A percentile compares a stretch with the other conserved stretches of the same genome.
Conservation (phyloP, 2,329 filamentous ascomycete species). For the Colletotrichum gigasporum region DNA sequence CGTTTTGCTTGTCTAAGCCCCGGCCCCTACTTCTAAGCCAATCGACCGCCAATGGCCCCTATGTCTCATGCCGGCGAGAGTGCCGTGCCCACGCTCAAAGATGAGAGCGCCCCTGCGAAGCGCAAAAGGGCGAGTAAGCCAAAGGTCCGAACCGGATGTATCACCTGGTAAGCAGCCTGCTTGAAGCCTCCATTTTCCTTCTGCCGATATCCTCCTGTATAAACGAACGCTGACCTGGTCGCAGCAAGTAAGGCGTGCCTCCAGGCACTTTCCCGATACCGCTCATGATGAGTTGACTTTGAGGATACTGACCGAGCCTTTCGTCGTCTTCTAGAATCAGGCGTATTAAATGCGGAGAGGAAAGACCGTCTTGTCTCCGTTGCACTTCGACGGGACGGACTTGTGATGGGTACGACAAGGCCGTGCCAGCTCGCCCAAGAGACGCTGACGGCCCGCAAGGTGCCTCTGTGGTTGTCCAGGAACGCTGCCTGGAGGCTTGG, state of each 20-base stretch:
- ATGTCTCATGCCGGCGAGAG: neutral
- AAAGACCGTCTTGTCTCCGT: constrained; percentile 43
- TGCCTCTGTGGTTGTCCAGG: neutral
- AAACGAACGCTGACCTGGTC: constrained; percentile 9
- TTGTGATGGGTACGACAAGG: constrained; percentile 46
- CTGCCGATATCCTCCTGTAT: neutral
- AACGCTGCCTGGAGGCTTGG: neutral
- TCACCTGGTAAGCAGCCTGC: constrained; percentile 46
- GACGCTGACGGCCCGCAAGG: neutral
- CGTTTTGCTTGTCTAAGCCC: no score
- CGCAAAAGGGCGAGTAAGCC: constrained; percentile 47
- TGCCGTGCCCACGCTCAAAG: neutral
- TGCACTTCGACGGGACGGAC: constrained; percentile 45
- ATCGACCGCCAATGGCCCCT: neutral
- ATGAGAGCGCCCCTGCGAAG: neutral
- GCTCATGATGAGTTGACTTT: no score
- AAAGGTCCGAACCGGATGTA: constrained; percentile 50
- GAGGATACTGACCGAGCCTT: neutral
- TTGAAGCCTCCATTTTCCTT: neutral
- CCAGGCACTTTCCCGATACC: neutral
- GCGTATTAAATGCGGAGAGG: constrained; percentile 47
- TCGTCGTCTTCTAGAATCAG: constrained; percentile 41
- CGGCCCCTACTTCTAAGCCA: no score
- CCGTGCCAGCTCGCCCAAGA: neutral
- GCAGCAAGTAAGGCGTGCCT: constrained; percentile 40